Evolutionary conservation across 1,284 basidiomycete genomes (phyloP).

Genomic region (Laetiporus sulphureus): DNA sequence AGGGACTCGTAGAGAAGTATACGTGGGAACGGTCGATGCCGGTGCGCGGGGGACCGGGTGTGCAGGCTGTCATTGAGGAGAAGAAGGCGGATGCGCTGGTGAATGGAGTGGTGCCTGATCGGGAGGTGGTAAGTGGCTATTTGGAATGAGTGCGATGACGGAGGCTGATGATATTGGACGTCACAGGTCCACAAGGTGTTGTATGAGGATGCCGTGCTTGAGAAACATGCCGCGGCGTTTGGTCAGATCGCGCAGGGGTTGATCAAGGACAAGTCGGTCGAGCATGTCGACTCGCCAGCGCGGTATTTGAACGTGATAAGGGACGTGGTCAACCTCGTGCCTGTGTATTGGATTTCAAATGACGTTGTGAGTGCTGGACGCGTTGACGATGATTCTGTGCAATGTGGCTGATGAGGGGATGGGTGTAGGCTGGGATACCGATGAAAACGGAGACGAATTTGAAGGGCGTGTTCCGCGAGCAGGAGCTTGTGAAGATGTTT

Average conservation of each 20-base stretch:
- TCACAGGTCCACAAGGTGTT: slow-evolving; percentile 25
- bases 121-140: no score
- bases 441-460: slow-evolving; percentile 46
- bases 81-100: no score
- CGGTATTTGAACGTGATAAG: slow-evolving; percentile 60
- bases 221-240: slow-evolving; percentile 32
- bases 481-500: slow-evolving; percentile 45
- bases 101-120: no score
- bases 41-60: no score
- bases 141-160: no score
- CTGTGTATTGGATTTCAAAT: slow-evolving; percentile 59
- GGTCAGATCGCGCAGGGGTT: slow-evolving; percentile 29
- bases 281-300: slow-evolving; percentile 25
- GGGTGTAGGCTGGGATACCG: slow-evolving; percentile 48
- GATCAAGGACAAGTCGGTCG: slow-evolving; percentile 32
- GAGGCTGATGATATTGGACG: no score
- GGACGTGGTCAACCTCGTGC: slow-evolving; percentile 65
- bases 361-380: slow-evolving; percentile 42
- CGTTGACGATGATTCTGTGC: not conserved
- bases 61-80: no score
- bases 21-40: not conserved
- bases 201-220: slow-evolving; percentile 13
- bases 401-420: not conserved
- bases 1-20: not conserved
- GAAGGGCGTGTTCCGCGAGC: slow-evolving; percentile 41